A percentile compares a stretch with the other conserved stretches of the same genome.
Evolutionary conservation across 164 flowering plant genomes (phyloP).

Genomic region (Liquidambar formosana): DNA sequence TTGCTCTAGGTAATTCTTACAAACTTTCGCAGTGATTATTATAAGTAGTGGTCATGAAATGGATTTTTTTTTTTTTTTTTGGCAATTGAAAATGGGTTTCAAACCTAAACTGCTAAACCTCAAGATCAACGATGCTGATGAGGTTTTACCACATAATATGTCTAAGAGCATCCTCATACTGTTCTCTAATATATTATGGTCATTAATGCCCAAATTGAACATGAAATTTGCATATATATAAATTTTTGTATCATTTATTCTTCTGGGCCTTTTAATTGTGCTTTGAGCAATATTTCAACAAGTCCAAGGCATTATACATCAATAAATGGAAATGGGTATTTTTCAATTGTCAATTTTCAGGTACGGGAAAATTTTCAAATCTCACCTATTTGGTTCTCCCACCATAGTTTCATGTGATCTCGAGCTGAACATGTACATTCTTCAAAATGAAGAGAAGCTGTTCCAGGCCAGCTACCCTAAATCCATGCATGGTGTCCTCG

Average conservation of each 20-base stretch:
- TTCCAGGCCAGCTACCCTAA: conserved; percentile 71
- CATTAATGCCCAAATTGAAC: too few relatives aligned
- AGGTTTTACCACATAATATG: too few relatives aligned
- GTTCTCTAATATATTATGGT: too few relatives aligned
- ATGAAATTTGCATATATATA: too few relatives aligned
- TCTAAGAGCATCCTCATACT: too few relatives aligned
- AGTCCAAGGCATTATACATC: neutral
- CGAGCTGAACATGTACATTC: conserved; percentile 66
- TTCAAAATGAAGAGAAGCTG: conserved; percentile 78
- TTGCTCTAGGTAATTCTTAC: conserved; percentile 48
- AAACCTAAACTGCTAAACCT: too few relatives aligned
- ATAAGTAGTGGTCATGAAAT: neutral
- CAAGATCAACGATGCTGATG: too few relatives aligned
- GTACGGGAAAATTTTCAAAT: conserved; percentile 73
- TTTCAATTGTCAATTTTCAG: conserved; percentile 25
- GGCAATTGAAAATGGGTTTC: too few relatives aligned
- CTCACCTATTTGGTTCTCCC: conserved; percentile 67
- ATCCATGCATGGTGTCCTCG: conserved; percentile 68
- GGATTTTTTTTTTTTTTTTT: neutral
- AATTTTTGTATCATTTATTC: too few relatives aligned
- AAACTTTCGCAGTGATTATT: neutral
- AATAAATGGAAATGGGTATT: neutral
- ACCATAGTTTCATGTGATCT: conserved; percentile 81
- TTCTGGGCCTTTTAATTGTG: too few relatives aligned
- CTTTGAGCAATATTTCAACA: too few relatives aligned